A percentile compares a stretch with the other conserved stretches of the same genome.
Conservation (phyloP, 495 filamentous ascomycete species). For the Aspergillus nidulans region DNA sequence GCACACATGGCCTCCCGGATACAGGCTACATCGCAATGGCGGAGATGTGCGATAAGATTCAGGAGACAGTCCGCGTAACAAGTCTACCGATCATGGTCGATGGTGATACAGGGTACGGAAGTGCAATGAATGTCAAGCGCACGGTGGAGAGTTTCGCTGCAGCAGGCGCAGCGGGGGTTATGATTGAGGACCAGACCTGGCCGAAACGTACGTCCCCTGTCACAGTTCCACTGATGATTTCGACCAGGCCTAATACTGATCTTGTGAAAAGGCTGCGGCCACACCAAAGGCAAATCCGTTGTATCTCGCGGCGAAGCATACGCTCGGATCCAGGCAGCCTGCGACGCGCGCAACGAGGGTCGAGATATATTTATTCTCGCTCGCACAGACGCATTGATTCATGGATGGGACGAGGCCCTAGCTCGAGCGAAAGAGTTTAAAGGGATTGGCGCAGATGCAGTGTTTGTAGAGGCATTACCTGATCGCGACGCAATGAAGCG, state of each 20-base stretch:
- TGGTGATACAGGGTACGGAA: slow-evolving; percentile 40
- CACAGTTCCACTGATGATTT: background rate
- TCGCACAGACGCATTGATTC: slow-evolving; percentile 34
- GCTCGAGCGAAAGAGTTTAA: slow-evolving; percentile 34
- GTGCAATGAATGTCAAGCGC: slow-evolving; percentile 38
- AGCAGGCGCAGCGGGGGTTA: slow-evolving; percentile 35
- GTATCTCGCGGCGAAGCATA: slow-evolving; percentile 40
- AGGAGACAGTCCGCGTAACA: slow-evolving; percentile 31
- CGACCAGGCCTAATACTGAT: background rate
- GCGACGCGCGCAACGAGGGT: slow-evolving; percentile 38
- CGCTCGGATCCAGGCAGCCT: slow-evolving; percentile 36
- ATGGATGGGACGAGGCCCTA: slow-evolving; percentile 37
- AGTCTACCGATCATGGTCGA: slow-evolving; percentile 37
- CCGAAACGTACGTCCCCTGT: slow-evolving; percentile 25
- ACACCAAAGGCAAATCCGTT: slow-evolving; percentile 41
- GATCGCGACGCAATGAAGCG: slow-evolving; percentile 35
- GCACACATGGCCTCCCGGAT: slow-evolving; percentile 35
- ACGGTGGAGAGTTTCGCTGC: slow-evolving; percentile 37
- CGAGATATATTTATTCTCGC: slow-evolving; percentile 40
- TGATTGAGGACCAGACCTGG: slow-evolving; percentile 43
- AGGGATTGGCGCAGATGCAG: slow-evolving; percentile 32
- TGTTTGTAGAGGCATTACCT: slow-evolving; percentile 43
- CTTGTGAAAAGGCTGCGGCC: slow-evolving; percentile 32
- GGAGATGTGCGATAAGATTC: slow-evolving; percentile 42
- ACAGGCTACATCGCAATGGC: slow-evolving; percentile 42